Evolutionary conservation across 2,329 filamentous ascomycete species (phyloP), one percentile per base, ranked within the genome.

Genomic region (Colletotrichum truncatum): DNA sequence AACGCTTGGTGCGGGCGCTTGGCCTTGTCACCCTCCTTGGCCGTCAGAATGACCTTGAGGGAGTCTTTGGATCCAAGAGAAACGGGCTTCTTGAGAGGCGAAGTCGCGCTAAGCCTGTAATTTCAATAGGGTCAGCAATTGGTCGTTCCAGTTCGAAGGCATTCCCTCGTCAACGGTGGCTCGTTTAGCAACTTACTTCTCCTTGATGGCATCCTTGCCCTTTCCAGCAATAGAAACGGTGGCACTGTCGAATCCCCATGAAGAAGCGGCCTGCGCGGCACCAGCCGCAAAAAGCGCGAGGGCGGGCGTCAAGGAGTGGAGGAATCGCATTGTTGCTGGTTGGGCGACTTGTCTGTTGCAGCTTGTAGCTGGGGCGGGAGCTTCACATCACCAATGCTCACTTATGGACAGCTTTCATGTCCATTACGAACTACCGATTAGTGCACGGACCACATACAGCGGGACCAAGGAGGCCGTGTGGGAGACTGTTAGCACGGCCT

Each of bases 1-100:
- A 98, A 98, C 6, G 94, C 94, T 80, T 99, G 96, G 80, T 99
- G 96, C 71, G 96, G 93, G 70, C 92, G 89, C 84, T 94, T 95
- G 48, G 88, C 86, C 71, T 89, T 90, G 79, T 89, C 89, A 75
- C 87, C 90, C 74, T 97, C 93, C 76, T 91, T 91, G 8, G 93
- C 87, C 32, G 93, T 97, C 73, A 99, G 82, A 70, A 89, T 80
- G 70, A 99, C 82, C 82, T 96, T 97, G 74, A 98, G 83, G 41
- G 89, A 89, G 75, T 97, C 94, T 57, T 87, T 77, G 57, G 85
- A 79, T 67, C 89, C 87, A 67, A 98, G 83, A 10, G 84, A 78
- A 41, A 98, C 76, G 11, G 89, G 80, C 52, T 87, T 87, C 55
- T 87, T 80, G 68, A 94, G 83, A 16, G 89, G 85, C 8, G 85